These are phyloP conservation scores for Ceratocystis lukuohia DNA, from an alignment of 2,329 filamentous ascomycete species.

Conservation along the genomic window DNA sequence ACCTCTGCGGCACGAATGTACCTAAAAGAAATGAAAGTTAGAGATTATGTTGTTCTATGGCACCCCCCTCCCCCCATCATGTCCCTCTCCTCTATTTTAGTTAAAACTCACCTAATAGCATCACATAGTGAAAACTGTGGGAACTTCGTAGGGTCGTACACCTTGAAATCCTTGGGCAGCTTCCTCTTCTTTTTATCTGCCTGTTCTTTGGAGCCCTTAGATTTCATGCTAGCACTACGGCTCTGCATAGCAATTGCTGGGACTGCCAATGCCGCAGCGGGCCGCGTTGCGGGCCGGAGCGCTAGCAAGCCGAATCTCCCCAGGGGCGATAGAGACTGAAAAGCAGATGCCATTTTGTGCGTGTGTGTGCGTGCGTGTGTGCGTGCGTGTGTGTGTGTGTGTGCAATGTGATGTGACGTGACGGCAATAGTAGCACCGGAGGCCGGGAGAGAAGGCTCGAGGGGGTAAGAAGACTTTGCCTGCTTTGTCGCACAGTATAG, in stretches of 20 bases:
- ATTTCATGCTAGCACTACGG: conserved; percentile 19
- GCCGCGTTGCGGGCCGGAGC: conserved; percentile 4
- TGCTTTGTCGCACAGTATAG: too few species aligned
- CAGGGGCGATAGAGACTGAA: conserved; percentile 8
- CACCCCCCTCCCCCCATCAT: too few species aligned
- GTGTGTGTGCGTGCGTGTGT: too few species aligned
- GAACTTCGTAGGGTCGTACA: conserved; percentile 52
- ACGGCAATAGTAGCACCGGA: too few species aligned
- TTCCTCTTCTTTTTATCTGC: conserved; percentile 43
- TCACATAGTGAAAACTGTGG: conserved; percentile 70
- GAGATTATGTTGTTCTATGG: background rate
- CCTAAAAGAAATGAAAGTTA: background rate
- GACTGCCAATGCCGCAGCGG: background rate
- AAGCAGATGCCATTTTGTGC: conserved; percentile 10
- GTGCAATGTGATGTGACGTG: background rate
- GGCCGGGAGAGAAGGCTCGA: too few species aligned
- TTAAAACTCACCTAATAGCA: conserved; percentile 61
- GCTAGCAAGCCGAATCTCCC: conserved; percentile 9
- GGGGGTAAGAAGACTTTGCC: too few species aligned
- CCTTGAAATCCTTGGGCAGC: conserved; percentile 50
- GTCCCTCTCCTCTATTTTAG: background rate
- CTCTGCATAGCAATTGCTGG: conserved; percentile 13
- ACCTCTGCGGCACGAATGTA: conserved; percentile 78
- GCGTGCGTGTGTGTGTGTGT: background rate
- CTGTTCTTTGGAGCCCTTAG: conserved; percentile 17